A percentile compares a stretch with the other conserved stretches of the same genome.
Conservation (phyloP, 352 stramenopile species). For the Phytopythium cucurbitacearum region DNA sequence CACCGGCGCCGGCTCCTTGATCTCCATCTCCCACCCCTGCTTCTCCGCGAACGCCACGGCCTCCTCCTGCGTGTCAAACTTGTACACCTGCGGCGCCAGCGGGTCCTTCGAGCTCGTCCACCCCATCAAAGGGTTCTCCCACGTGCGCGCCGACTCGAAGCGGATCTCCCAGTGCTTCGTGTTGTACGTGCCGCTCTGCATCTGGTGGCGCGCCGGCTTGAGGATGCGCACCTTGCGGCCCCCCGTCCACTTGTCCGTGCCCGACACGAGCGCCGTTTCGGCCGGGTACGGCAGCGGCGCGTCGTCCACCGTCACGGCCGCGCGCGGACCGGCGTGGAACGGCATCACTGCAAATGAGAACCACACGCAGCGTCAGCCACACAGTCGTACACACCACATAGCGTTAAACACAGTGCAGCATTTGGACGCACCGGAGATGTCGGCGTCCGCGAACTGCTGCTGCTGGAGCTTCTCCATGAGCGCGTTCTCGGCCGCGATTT, state of each 20-base stretch:
- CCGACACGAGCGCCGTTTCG: conserved; percentile 60
- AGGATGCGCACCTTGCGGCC: conserved; percentile 72
- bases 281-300: conserved; percentile 54
- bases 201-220: conserved; percentile 77
- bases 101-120: conserved; percentile 90
- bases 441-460: neutral
- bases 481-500: conserved; percentile 1
- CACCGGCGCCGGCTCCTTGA: conserved; percentile 65
- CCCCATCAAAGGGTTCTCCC: conserved; percentile 93
- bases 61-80: conserved; percentile 87
- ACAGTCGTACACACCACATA: too few relatives aligned
- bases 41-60: conserved; percentile 81
- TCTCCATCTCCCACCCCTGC: conserved; percentile 84
- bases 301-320: conserved; percentile 42
- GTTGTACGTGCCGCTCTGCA: conserved; percentile 81
- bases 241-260: conserved; percentile 51
- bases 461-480: conserved; percentile 1
- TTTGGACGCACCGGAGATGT: conserved; percentile 8
- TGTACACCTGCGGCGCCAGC: conserved; percentile 78
- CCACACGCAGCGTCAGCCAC: neutral
- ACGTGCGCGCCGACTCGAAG: conserved; percentile 71
- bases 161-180: conserved; percentile 86
- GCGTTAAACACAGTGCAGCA: neutral
- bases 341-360: conserved; percentile 44
- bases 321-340: conserved; percentile 45